Conservation (phyloP, 257 asterid genomes). For the Nicotiana tomentosiformis region DNA sequence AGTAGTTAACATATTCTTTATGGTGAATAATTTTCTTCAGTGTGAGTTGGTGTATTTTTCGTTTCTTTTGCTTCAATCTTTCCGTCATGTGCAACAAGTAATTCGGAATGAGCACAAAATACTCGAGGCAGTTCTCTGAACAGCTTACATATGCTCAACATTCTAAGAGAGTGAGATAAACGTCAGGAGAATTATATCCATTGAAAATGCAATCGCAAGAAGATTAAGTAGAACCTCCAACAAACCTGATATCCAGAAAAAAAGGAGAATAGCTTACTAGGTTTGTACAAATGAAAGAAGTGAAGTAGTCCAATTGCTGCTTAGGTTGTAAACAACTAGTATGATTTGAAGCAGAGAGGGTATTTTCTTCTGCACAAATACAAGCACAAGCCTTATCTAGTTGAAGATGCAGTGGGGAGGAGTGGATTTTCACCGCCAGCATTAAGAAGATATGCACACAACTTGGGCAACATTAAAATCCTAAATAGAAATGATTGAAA, state of each 20-base stretch:
- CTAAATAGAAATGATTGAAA: too few species aligned
- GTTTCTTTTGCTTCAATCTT: neutral
- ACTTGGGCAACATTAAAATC: too few species aligned
- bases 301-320: slow-evolving; percentile 3
- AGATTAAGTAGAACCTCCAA: too few species aligned
- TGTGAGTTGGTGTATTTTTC: neutral
- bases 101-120: neutral
- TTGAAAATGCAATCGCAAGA: too few species aligned
- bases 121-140: neutral
- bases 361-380: slow-evolving; percentile 32
- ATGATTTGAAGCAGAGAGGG: slow-evolving; percentile 29
- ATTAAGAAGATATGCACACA: too few species aligned
- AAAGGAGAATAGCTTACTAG: too few species aligned
- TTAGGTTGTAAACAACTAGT: neutral
- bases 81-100: neutral
- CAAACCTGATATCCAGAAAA: too few species aligned
- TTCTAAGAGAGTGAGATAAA: too few species aligned
- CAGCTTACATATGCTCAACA: neutral
- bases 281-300: neutral
- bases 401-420: slow-evolving; percentile 12
- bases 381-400: slow-evolving; percentile 21
- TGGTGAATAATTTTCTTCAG: neutral
- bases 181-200: too few species aligned
- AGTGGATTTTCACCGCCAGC: neutral
- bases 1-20: neutral